Evolutionary conservation across 257 asterid species (phyloP), one percentile per base, ranked within the genome.

Genomic region (Primulina eburnea): DNA sequence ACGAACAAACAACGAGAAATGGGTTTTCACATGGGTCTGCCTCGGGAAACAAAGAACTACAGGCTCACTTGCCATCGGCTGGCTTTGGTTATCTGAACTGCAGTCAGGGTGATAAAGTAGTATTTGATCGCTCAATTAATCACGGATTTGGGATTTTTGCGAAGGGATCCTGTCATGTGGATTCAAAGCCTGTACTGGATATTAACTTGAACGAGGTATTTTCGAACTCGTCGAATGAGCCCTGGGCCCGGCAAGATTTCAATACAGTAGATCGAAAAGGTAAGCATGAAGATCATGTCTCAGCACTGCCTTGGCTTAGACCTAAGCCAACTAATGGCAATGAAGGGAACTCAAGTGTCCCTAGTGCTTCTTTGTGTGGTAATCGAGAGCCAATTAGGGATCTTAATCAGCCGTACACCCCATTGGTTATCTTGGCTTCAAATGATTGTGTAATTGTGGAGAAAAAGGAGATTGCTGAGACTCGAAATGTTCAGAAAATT

Each of bases 251-350:
- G 67, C 84, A 65, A 65, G 90, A 86, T 82, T 77, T 78, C 64
- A 84, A 71, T 77, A 47, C 17, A 26, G 74, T 68, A 20, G 80
- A 84, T 73, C 84, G 66, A 60, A 80, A 71, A 38, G 35, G 71
- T 58, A 79, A 77, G 79, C 68, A 73, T 26, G 87, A 81, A 74
- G 80, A 66, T 43, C 82, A 73, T 38, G 62, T 29, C 6, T 35
- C 88, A 6, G 63, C 76, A 3, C 76, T 90, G 76, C 93, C 97
- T 43, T 93, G 99, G 99, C 90, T 94, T 67, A 87, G 77, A 76
- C 72, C 77, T 53, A 86, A 81, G 82, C 82, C 84, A 6, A 70
- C 70, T 30, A 35, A 38, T 75, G 78, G 65, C 62, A 60, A 12
- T 69, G 84, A 65, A 12, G 75, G 75, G 12, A 50, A 28, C 32